A percentile compares a stretch with the other conserved stretches of the same genome.
Conservation (phyloP, 768 basidiomycete genomes). For the Pisolithus marmoratus region DNA sequence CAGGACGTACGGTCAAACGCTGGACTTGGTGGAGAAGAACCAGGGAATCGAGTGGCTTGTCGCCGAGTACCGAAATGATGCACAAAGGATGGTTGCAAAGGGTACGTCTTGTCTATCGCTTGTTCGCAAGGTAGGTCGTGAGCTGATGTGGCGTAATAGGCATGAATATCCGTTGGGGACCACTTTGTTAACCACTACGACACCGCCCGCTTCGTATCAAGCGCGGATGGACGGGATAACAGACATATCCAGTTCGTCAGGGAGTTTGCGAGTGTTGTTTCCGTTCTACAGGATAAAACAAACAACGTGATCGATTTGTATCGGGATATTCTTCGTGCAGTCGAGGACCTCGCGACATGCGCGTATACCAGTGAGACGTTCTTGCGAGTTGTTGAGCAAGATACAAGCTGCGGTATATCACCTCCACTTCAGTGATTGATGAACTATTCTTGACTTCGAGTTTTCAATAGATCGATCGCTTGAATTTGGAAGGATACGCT, state of each 20-base stretch:
- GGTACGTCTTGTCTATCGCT: slow-evolving; percentile 43
- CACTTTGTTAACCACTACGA: slow-evolving; percentile 95
- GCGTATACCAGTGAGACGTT: slow-evolving; percentile 82
- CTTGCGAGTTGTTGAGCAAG: slow-evolving; percentile 62
- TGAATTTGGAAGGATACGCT: slow-evolving; percentile 94
- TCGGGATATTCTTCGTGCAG: slow-evolving; percentile 74
- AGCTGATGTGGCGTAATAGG: slow-evolving; percentile 40
- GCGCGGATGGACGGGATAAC: slow-evolving; percentile 75
- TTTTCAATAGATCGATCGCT: slow-evolving; percentile 67
- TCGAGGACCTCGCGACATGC: slow-evolving; percentile 87
- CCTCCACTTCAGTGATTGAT: background rate
- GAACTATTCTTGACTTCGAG: background rate
- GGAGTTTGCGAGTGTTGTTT: slow-evolving; percentile 91
- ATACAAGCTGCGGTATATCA: slow-evolving; percentile 77
- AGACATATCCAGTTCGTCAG: slow-evolving; percentile 91
- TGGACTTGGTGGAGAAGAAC: slow-evolving; percentile 86
- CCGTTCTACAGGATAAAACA: slow-evolving; percentile 93
- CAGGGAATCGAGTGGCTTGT: slow-evolving; percentile 92
- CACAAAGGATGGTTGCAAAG: slow-evolving; percentile 87
- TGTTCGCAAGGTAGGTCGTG: background rate
- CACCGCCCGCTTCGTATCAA: slow-evolving; percentile 64
- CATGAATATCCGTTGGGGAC: slow-evolving; percentile 95
- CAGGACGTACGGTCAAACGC: slow-evolving; percentile 93
- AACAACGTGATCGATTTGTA: slow-evolving; percentile 90
- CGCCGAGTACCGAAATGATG: slow-evolving; percentile 89